phyloP scores from a whole-genome alignment of 352 stramenopile species.

The Aphanomyces invadans region DNA sequence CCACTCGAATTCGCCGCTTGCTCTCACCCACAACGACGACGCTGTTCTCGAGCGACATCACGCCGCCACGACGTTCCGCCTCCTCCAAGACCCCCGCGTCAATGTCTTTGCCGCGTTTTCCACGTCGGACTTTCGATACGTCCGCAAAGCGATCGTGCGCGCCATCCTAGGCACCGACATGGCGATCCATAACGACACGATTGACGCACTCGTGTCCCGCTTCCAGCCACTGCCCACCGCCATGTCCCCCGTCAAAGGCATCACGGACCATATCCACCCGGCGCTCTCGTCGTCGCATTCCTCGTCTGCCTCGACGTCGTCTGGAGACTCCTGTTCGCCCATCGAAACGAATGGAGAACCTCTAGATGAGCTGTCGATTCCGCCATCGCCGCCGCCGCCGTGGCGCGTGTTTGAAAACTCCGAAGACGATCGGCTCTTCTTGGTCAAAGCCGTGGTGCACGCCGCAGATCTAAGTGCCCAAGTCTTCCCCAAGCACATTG shows the following conservation, averaged over 20 bases:
- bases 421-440: conserved; percentile 69
- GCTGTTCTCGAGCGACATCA: conserved; percentile 87
- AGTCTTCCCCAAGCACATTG: conserved; percentile 79
- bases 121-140: conserved; percentile 57
- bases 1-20: conserved; percentile 61
- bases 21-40: conserved; percentile 83
- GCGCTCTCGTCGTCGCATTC: background rate
- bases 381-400: background rate
- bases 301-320: background rate
- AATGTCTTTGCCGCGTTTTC: conserved; percentile 80
- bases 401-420: conserved; percentile 23
- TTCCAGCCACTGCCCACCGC: conserved; percentile 40
- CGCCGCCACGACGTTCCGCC: conserved; percentile 75
- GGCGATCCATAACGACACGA: conserved; percentile 83
- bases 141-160: conserved; percentile 84
- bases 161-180: conserved; percentile 88
- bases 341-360: conserved; percentile 22
- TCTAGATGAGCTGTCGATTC: background rate
- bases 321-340: background rate
- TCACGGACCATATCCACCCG: conserved; percentile 23
- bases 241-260: conserved; percentile 42
- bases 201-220: conserved; percentile 65
- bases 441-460: conserved; percentile 82
- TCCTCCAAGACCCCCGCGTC: conserved; percentile 76
- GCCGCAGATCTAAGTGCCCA: conserved; percentile 80